Evolutionary conservation across 139 green algal species (phyloP), one percentile per base, ranked within the genome.

Genomic region (Ettlia oleoabundans): DNA sequence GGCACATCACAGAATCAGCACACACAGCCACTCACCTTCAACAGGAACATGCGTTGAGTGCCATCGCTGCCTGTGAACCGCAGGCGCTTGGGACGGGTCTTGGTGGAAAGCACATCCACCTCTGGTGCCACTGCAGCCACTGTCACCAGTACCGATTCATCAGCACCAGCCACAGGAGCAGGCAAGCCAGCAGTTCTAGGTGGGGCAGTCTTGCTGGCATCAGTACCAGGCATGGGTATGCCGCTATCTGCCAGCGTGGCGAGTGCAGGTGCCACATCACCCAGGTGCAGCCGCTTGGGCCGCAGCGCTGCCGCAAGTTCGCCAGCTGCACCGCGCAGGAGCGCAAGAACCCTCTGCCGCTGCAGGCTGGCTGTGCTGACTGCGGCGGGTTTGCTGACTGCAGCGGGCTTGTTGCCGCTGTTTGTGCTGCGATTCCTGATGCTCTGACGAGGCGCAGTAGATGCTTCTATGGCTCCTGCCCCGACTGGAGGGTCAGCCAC

Each of bases 41-140:
- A 87, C 72, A 98, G 83, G 87, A 93, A 98, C 3, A 71, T 68
- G 78, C 94, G 88, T 4, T 63, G 21, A 2, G 61, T 38, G 47
- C 95, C 95, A 77, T 98, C 92, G 24, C 78, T 92, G 32, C 91
- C 95, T 24, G 94, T 38, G 37, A 98, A 76, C 40, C 40, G 33
- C 40, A 98, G 68, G 13, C 86, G 86, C 87, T 98, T 98, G 8
- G 95, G 95, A 8, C 94, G 89, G 1, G 95, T 98, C 85, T 98
- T 98, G n/a, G 95, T 96, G 40, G 81, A 53, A 69, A 97, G 89
- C 24, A 91, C 85, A 10, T 77, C 28, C 68, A 93, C 85, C 37
- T 84, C 68, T 5, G 21, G 43, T 5, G 28, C 78, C 68, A 80
- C 65, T 9, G n/a, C 51, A 51, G 67, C 87, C 38, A 70, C 26